Percentiles rank a stretch among this genome's conserved stretches.
phyloP scores from a whole-genome alignment of 768 basidiomycete species.

The Pisolithus orientalis region DNA sequence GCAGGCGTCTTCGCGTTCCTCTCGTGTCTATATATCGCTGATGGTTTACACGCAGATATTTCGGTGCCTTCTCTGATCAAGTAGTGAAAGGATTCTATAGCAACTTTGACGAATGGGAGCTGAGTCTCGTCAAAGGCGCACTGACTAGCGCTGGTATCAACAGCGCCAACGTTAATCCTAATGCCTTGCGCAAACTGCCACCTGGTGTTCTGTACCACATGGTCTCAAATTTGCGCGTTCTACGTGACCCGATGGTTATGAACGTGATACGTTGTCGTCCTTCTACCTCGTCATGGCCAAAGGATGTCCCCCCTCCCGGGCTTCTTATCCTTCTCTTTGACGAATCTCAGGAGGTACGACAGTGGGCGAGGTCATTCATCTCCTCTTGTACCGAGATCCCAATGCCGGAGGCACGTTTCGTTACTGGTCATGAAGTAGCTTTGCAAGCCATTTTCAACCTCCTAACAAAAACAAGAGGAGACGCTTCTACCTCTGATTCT shows the following conservation, averaged over 20 bases:
- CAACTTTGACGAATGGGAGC: slow-evolving; percentile 64
- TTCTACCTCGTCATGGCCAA: slow-evolving; percentile 43
- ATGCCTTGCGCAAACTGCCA: slow-evolving; percentile 36
- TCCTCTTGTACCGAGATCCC: slow-evolving; percentile 34
- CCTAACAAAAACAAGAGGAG: slow-evolving; percentile 11
- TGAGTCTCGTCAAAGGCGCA: slow-evolving; percentile 42
- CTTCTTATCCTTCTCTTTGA: slow-evolving; percentile 54
- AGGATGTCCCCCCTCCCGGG: slow-evolving; percentile 52
- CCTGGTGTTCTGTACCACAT: slow-evolving; percentile 56
- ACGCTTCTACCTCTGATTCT: neutral
- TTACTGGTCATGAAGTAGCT: slow-evolving; percentile 39
- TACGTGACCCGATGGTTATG: slow-evolving; percentile 46
- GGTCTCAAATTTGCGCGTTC: slow-evolving; percentile 53
- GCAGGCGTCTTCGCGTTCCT: slow-evolving; percentile 5
- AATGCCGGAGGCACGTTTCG: slow-evolving; percentile 43
- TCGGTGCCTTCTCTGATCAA: slow-evolving; percentile 54
- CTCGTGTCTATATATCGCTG: slow-evolving; percentile 5
- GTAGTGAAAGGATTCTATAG: slow-evolving; percentile 52
- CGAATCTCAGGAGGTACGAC: slow-evolving; percentile 41
- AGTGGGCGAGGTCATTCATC: slow-evolving; percentile 52
- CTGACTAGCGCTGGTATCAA: slow-evolving; percentile 30
- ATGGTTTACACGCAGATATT: slow-evolving; percentile 47
- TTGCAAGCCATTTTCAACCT: slow-evolving; percentile 34
- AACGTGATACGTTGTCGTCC: slow-evolving; percentile 21
- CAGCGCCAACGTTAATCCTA: slow-evolving; percentile 7